Evolutionary conservation across 176 grass and related monocot genomes (phyloP).

Genomic region (Tillandsia leiboldiana): DNA sequence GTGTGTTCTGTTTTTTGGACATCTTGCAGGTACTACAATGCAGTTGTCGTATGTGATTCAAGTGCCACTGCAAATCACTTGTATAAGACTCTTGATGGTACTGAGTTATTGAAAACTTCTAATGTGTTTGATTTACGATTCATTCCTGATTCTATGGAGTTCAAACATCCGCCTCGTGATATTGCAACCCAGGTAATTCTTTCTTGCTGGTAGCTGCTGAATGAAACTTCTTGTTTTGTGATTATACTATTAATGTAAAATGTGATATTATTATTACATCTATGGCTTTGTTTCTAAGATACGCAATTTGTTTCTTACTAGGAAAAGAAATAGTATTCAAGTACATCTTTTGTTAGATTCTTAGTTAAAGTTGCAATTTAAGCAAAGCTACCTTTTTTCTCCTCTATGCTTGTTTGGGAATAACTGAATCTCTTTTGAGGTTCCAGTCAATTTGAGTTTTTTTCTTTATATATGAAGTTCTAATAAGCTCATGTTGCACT

Average conservation of each 20-base stretch:
- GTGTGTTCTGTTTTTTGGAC: neutral
- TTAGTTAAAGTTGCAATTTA: no score
- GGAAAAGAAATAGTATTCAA: no score
- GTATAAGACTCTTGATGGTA: conserved; percentile 71
- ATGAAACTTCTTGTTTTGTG: neutral
- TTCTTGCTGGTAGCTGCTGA: conserved; percentile 1
- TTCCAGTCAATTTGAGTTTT: neutral
- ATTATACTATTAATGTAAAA: neutral
- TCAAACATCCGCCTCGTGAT: conserved; percentile 56
- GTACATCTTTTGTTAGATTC: no score
- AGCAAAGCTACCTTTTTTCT: no score
- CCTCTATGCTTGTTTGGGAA: neutral
- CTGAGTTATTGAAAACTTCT: conserved; percentile 66
- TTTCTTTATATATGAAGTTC: neutral
- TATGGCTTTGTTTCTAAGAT: no score
- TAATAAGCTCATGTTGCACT: neutral
- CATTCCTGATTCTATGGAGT: conserved; percentile 70
- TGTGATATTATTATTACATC: no score
- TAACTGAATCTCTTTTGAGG: neutral
- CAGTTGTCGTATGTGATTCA: conserved; percentile 79
- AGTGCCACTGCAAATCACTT: conserved; percentile 73
- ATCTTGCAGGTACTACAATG: conserved; percentile 75
- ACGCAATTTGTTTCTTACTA: no score
- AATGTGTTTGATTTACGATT: conserved; percentile 84
- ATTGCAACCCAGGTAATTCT: conserved; percentile 59